Conservation (phyloP, 2,329 filamentous ascomycete species). For the Corinectria fuckeliana region DNA sequence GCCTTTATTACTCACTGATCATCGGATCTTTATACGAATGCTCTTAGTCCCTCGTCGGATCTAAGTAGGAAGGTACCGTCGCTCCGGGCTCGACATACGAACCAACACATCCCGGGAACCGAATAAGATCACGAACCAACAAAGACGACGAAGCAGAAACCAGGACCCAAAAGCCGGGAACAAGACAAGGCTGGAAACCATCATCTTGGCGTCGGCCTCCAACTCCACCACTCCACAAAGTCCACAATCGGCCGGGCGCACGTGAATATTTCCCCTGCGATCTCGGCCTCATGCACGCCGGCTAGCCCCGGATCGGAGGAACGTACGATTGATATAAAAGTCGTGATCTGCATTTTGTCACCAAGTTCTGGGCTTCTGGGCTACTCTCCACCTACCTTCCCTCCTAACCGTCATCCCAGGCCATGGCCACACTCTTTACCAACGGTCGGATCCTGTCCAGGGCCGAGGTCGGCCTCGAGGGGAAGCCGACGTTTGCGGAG, state of each 20-base stretch:
- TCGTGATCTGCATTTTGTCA: background rate
- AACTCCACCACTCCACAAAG: background rate
- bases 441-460: slow-evolving; percentile 41
- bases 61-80: too few species aligned
- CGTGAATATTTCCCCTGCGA: slow-evolving; percentile 8
- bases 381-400: too few species aligned
- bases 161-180: slow-evolving; percentile 18
- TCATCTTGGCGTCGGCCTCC: background rate
- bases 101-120: background rate
- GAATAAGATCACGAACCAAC: background rate
- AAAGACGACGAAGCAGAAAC: too few species aligned
- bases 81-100: too few species aligned
- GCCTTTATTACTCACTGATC: too few species aligned
- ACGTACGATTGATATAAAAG: background rate
- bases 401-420: background rate
- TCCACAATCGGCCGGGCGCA: background rate
- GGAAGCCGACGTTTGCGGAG: slow-evolving; percentile 39
- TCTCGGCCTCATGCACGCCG: background rate
- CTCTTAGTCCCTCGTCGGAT: background rate
- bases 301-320: background rate
- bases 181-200: background rate
- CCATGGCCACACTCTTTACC: slow-evolving; percentile 34
- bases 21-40: background rate
- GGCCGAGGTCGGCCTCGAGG: slow-evolving; percentile 31
- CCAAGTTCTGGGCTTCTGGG: background rate